Evolutionary conservation across 1,284 basidiomycete genomes (phyloP), one percentile per base, ranked within the genome.

Genomic region (Leccinum huronense): DNA sequence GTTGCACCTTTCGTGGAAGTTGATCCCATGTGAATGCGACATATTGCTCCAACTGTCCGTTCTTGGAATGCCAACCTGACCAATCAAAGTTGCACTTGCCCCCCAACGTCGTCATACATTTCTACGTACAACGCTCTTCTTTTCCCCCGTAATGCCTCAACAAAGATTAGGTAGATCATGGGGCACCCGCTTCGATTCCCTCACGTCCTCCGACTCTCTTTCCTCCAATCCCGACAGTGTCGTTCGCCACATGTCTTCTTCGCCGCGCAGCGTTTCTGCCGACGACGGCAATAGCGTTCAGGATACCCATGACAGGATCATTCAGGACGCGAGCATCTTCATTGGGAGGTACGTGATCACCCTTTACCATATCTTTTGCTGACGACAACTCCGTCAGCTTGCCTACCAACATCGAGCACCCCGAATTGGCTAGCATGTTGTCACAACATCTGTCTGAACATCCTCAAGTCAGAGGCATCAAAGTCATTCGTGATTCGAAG

Each of bases 311-410:
- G 82, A 84, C 54, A 84, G 80, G 69, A 80, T 83, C 70, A 81
- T 84, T 59, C 89, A 91, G 70, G 87, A 92, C 67, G 86, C 89
- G 40, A 91, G 89, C 70, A 82, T 93, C 67, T 93, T 93, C 74
- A 86, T 93, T 63, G 91, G 91, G 74, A 91, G 90, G 90, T 89
- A 70, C 68, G 71, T 42, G 58, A 58, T 38, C 31, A 23, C 19
- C 53, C 56, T 62, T 59, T 58, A 38, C 40, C 36, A 61, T 59
- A 38, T 63, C 45, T 60, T 60, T 38, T 59, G 57, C 64, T 68
- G 59, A 69, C 66, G 19, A 51, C 34, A 60, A 55, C 61, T 30
- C 33, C 58, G 38, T n/a, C 67, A 93, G 91, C 73, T 81, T 93
- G 65, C 90, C 91, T 9, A 79, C 84, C 58, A 83, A 86, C 69